Conservation (phyloP, 345 rosid species). For the Euphorbia pulcherrima region DNA sequence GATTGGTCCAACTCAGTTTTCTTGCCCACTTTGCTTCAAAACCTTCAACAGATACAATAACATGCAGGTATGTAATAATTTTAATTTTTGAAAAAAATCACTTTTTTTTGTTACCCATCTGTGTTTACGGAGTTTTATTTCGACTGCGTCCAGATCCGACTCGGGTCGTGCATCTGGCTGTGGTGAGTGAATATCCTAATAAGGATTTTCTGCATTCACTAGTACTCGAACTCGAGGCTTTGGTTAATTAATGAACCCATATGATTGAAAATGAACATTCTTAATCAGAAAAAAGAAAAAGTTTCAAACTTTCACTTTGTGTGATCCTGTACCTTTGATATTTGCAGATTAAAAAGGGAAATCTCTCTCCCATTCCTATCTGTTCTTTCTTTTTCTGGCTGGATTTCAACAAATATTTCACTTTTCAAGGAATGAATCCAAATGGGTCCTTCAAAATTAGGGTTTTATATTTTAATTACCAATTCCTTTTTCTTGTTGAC, state of each 20-base stretch:
- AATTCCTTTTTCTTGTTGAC: not conserved
- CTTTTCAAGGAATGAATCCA: conserved; percentile 7
- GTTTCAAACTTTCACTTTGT: conserved; percentile 26
- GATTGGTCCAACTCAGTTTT: conserved; percentile 95
- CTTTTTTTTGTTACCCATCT: no score
- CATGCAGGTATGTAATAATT: conserved; percentile 68
- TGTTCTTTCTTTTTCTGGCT: conserved; percentile 31
- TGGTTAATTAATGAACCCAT: no score
- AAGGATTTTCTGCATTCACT: no score
- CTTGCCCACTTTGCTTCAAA: conserved; percentile 98
- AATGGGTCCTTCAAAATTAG: conserved; percentile 18
- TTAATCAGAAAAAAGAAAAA: not conserved
- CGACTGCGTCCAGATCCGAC: no score
- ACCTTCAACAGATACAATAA: conserved; percentile 99
- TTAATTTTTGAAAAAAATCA: no score
- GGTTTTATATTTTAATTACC: not conserved
- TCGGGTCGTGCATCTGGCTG: no score
- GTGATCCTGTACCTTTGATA: conserved; percentile 21
- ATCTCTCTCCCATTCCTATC: conserved; percentile 18
- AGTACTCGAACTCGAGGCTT: no score
- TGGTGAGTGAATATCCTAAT: no score
- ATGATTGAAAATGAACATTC: conserved; percentile 1
- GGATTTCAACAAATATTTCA: conserved; percentile 32
- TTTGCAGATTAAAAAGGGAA: conserved; percentile 19
- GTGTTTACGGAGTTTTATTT: no score